Evolutionary conservation across 225 moss, liverwort and hornwort genomes (phyloP).

Genomic region (Pleurozium schreberi): DNA sequence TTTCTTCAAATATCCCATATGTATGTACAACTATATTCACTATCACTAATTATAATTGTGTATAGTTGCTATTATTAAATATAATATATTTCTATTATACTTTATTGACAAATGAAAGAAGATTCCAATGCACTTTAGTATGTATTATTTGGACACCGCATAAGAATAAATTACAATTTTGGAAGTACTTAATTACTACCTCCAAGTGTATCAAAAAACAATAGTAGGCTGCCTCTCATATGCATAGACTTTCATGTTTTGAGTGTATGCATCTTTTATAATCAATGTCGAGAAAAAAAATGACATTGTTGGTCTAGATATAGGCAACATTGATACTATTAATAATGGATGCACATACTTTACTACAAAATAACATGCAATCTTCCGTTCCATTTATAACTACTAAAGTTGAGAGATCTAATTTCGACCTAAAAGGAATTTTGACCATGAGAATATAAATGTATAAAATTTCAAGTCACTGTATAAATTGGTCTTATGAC

Average conservation of each 20-base stretch:
- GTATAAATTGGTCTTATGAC: neutral
- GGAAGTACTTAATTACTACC: neutral
- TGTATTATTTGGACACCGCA: neutral
- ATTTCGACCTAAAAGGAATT: neutral
- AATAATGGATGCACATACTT: neutral
- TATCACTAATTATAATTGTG: neutral
- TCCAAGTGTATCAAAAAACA: rapidly evolving
- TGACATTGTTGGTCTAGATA: neutral
- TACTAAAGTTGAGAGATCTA: neutral
- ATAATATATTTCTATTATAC: neutral
- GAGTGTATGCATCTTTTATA: neutral
- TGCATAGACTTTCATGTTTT: neutral
- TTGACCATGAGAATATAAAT: neutral
- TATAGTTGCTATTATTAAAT: neutral
- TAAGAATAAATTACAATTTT: neutral
- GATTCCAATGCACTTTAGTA: neutral
- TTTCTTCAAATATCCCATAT: too few relatives aligned
- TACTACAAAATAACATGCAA: neutral
- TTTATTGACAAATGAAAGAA: neutral
- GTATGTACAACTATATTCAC: neutral
- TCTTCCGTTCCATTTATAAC: neutral
- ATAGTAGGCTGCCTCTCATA: too few relatives aligned
- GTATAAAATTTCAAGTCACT: neutral
- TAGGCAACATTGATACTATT: neutral
- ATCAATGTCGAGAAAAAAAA: neutral